phyloP scores from a whole-genome alignment of 2,329 filamentous ascomycete species.

The Diaporthe amygdali region DNA sequence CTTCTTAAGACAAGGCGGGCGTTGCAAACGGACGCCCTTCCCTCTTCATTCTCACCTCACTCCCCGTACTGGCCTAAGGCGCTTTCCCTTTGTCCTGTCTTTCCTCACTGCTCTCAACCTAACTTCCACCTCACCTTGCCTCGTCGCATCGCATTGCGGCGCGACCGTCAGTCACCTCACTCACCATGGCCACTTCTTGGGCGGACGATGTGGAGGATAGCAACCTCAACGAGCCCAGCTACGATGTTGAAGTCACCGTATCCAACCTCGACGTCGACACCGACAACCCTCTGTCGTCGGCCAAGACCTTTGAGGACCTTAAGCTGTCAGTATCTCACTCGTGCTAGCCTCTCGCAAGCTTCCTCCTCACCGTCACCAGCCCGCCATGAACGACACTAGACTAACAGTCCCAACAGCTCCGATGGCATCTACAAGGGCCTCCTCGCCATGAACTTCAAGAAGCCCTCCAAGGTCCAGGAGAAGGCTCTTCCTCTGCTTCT shows the following conservation, averaged over 20 bases:
- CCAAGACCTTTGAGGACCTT: slow-evolving; percentile 82
- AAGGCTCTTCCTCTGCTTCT: slow-evolving; percentile 90
- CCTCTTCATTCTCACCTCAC: neutral
- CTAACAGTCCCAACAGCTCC: slow-evolving; percentile 40
- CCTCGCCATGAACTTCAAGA: slow-evolving; percentile 82
- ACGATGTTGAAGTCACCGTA: slow-evolving; percentile 90
- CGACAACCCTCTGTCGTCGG: slow-evolving; percentile 86
- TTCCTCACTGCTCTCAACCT: neutral
- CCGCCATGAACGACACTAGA: slow-evolving; percentile 29
- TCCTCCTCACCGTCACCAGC: no score
- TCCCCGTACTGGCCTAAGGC: neutral
- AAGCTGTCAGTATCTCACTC: slow-evolving; percentile 68
- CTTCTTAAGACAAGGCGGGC: neutral
- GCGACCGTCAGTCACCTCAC: neutral
- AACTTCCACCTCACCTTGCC: neutral
- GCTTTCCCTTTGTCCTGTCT: neutral
- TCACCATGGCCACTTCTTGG: slow-evolving; percentile 13
- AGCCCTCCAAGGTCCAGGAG: slow-evolving; percentile 98
- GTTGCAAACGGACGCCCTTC: neutral
- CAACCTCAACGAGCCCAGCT: slow-evolving; percentile 67
- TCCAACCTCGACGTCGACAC: slow-evolving; percentile 87
- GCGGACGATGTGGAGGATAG: slow-evolving; percentile 36
- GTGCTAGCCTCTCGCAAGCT: slow-evolving; percentile 20
- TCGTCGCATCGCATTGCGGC: slow-evolving; percentile 5
- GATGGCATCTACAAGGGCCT: slow-evolving; percentile 78